phyloP scores from a whole-genome alignment of 495 filamentous ascomycete genomes.

The Neurospora sp. region DNA sequence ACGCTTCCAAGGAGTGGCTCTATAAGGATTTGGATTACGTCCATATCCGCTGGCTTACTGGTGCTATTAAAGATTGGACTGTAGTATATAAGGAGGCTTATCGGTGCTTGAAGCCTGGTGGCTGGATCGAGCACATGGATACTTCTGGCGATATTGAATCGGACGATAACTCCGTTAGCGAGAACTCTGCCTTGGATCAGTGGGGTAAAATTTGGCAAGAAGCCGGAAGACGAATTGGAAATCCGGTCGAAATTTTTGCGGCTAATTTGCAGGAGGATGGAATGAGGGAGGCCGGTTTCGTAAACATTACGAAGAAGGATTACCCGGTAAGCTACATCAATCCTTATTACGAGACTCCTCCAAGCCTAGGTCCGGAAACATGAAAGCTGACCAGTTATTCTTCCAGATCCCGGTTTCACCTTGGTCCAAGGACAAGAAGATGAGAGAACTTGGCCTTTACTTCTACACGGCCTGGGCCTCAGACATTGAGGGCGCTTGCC shows the following conservation, averaged over 20 bases:
- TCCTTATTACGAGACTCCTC: not conserved
- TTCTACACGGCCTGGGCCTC: not conserved
- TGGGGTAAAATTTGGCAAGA: conserved; percentile 16
- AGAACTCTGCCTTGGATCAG: conserved; percentile 2
- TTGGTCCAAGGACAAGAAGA: not conserved
- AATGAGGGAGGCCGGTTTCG: conserved; percentile 17
- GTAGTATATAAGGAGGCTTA: conserved; percentile 25
- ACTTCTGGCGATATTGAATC: not conserved
- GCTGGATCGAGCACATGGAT: conserved; percentile 13
- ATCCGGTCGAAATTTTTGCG: conserved; percentile 7
- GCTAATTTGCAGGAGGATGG: conserved; percentile 10
- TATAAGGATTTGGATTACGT: conserved; percentile 44
- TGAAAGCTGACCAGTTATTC: not conserved
- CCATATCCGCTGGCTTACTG: conserved; percentile 43
- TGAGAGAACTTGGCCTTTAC: not conserved
- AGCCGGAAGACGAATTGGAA: conserved; percentile 14
- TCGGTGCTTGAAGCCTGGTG: conserved; percentile 25
- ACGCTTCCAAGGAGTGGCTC: conserved; percentile 35
- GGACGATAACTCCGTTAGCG: not conserved
- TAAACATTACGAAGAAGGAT: not conserved
- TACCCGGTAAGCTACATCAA: not conserved
- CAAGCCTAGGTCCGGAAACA: not conserved
- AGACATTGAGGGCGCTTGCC: not conserved
- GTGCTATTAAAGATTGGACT: conserved; percentile 41
- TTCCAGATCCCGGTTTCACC: not conserved